Conservation (phyloP, 2,329 filamentous ascomycete species). For the Westerdykella ornata region DNA sequence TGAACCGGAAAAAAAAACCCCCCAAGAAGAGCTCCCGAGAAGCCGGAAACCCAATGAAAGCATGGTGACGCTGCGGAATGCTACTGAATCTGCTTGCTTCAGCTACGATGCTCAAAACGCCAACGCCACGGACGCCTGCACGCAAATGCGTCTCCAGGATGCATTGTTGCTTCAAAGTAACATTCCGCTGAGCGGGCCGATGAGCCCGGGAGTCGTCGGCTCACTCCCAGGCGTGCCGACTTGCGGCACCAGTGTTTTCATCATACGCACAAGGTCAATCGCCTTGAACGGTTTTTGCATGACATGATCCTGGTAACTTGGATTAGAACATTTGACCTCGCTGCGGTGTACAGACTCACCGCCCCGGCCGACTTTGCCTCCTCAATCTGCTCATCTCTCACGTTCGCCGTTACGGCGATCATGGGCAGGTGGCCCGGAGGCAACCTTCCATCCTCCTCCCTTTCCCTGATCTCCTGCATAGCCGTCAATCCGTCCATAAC, state of each 20-base stretch:
- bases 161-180: background rate
- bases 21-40: no score
- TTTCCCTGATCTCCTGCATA: constrained; percentile 44
- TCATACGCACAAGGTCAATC: constrained; percentile 29
- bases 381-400: constrained; percentile 32
- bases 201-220: constrained; percentile 2
- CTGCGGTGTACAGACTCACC: constrained; percentile 11
- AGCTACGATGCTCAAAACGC: no score
- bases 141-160: no score
- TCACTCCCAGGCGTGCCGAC: constrained; percentile 9
- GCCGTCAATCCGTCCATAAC: constrained; percentile 42
- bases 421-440: constrained; percentile 23
- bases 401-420: constrained; percentile 37
- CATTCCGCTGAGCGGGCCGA: constrained; percentile 4
- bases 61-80: no score
- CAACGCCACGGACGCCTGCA: no score
- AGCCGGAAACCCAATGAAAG: no score
- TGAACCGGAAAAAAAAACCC: no score
- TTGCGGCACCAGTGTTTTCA: constrained; percentile 27
- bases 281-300: constrained; percentile 36
- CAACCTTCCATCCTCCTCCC: constrained; percentile 36
- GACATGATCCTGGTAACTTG: constrained; percentile 22
- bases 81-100: no score
- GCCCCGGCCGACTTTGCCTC: constrained; percentile 31
- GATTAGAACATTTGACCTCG: background rate